Conservation (phyloP, 2,329 filamentous ascomycete species). For the Microsporum audouinii region DNA sequence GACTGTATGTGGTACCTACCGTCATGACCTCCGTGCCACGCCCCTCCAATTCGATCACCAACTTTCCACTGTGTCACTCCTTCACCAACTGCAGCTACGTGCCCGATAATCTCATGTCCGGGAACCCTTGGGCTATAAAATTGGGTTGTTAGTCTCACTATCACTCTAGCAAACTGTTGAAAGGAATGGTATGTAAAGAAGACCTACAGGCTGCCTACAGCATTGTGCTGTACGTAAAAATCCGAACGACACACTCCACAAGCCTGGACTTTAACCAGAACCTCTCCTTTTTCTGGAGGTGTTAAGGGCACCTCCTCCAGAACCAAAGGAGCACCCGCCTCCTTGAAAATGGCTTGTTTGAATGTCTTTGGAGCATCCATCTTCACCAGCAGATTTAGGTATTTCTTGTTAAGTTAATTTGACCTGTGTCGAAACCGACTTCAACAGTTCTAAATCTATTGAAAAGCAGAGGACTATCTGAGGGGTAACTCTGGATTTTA, state of each 20-base stretch:
- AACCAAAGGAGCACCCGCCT: slow-evolving; percentile 41
- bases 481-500: background rate
- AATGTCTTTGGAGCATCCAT: slow-evolving; percentile 50
- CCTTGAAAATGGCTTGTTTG: slow-evolving; percentile 53
- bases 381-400: background rate
- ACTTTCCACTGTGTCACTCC: slow-evolving; percentile 43
- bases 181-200: background rate
- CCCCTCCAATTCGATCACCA: slow-evolving; percentile 56
- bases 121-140: slow-evolving; percentile 45
- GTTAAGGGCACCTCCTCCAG: slow-evolving; percentile 51
- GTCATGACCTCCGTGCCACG: slow-evolving; percentile 53
- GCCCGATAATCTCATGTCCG: slow-evolving; percentile 62
- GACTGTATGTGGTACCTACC: slow-evolving; percentile 12
- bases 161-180: background rate
- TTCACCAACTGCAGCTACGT: slow-evolving; percentile 50
- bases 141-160: background rate
- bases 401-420: background rate
- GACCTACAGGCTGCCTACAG: slow-evolving; percentile 41
- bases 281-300: slow-evolving; percentile 44
- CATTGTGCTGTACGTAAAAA: slow-evolving; percentile 36
- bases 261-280: slow-evolving; percentile 60
- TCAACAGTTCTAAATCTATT: background rate
- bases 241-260: slow-evolving; percentile 64
- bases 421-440: background rate
- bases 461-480: background rate